A percentile compares a stretch with the other conserved stretches of the same genome.
These are phyloP conservation scores for Irpex sp. DNA, from an alignment of 1,284 basidiomycete species.

Conservation along the genomic window DNA sequence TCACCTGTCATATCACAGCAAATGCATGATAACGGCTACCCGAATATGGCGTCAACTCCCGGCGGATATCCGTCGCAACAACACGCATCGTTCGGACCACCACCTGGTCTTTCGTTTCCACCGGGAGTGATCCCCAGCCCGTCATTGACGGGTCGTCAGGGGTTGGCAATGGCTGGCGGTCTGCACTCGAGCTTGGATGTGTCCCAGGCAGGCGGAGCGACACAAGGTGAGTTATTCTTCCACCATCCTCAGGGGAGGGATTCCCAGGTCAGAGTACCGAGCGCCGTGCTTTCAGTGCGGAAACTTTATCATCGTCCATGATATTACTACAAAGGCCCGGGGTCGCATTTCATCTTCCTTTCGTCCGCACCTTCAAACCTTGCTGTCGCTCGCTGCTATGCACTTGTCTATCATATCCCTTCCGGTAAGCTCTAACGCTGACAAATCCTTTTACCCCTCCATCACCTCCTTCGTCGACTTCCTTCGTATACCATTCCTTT, in stretches of 20 bases:
- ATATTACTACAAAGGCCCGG: constrained; percentile 35
- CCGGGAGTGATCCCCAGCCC: constrained; percentile 32
- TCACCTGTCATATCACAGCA: constrained; percentile 29
- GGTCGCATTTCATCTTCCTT: constrained; percentile 21
- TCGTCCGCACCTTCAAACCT: constrained; percentile 17
- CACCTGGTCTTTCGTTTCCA: constrained; percentile 55
- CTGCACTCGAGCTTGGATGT: constrained; percentile 24
- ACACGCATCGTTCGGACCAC: constrained; percentile 50
- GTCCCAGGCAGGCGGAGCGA: constrained; percentile 34
- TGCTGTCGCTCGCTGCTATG: constrained; percentile 21
- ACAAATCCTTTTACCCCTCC: constrained; percentile 25
- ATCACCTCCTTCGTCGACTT: constrained; percentile 10
- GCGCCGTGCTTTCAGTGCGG: constrained; percentile 81
- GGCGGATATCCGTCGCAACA: constrained; percentile 20
- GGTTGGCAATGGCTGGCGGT: constrained; percentile 20
- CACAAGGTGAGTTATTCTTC: constrained; percentile 65
- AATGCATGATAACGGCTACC: constrained; percentile 23
- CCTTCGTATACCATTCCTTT: constrained; percentile 22
- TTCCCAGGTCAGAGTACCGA: constrained; percentile 71
- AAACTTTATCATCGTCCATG: constrained; percentile 66
- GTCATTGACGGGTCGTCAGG: constrained; percentile 17
- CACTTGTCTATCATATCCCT: constrained; percentile 20
- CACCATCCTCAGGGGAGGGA: constrained; percentile 61
- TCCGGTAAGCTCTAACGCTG: constrained; percentile 34
- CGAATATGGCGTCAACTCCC: constrained; percentile 15